Conservation (phyloP, 257 asterid genomes). For the Hygrophila difformis region DNA sequence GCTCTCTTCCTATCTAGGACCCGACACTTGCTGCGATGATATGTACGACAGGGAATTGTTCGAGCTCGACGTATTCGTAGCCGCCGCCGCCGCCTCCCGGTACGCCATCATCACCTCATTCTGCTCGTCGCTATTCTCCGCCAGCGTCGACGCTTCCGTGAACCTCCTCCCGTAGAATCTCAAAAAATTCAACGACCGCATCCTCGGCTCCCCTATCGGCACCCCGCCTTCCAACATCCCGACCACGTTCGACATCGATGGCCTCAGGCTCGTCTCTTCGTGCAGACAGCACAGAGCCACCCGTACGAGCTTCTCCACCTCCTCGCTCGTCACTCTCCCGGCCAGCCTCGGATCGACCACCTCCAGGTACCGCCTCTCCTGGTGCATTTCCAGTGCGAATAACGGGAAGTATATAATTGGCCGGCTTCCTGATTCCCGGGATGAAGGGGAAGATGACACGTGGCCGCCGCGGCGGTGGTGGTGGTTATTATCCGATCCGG, state of each 20-base stretch:
- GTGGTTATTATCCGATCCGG: slow-evolving; percentile 17
- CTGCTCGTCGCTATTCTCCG: slow-evolving; percentile 18
- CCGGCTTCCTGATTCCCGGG: slow-evolving; percentile 23
- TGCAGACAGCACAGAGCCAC: slow-evolving; percentile 81
- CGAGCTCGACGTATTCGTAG: slow-evolving; percentile 23
- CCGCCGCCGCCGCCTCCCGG: not conserved
- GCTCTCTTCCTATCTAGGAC: slow-evolving; percentile 45
- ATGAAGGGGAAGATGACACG: slow-evolving; percentile 20
- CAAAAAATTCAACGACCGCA: slow-evolving; percentile 56
- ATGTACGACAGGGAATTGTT: slow-evolving; percentile 41
- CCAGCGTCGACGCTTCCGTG: slow-evolving; percentile 43
- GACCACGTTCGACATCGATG: slow-evolving; percentile 60
- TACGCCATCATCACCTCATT: slow-evolving; percentile 12
- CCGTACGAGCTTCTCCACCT: slow-evolving; percentile 62
- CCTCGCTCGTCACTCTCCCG: slow-evolving; percentile 40
- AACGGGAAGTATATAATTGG: slow-evolving; percentile 59
- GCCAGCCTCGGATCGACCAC: slow-evolving; percentile 58
- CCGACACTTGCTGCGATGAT: slow-evolving; percentile 69
- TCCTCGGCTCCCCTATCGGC: slow-evolving; percentile 46
- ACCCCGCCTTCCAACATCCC: slow-evolving; percentile 75
- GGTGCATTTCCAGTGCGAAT: slow-evolving; percentile 73
- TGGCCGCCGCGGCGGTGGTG: not conserved
- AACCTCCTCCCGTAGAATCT: slow-evolving; percentile 76
- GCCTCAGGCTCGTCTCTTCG: slow-evolving; percentile 68
- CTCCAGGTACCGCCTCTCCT: slow-evolving; percentile 45